Base-by-base conservation (phyloP, 352 stramenopile species). In the Phytophthora hibernalis region DNA sequence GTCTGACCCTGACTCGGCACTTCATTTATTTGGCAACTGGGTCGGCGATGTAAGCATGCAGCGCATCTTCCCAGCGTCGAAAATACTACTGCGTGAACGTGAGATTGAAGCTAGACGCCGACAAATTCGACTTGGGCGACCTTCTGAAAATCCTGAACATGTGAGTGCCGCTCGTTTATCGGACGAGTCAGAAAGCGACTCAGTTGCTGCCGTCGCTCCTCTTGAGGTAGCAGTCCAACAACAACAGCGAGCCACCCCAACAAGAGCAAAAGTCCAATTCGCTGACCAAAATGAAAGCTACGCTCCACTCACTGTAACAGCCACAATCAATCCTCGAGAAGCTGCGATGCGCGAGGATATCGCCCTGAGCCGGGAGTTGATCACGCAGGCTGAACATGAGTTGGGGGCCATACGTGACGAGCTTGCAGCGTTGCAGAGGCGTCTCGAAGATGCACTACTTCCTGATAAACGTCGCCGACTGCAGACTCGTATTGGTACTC, bases 331-430 rank as follows among this genome's bases (percentile, higher is more conserved):
- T 22, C 47, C 67, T 10, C 61, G 55, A 42, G 54, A 69, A 55
- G 51, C 68, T 24, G 70, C 72, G 12, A 79, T 83, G 72, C 55
- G 59, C 6, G 72, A 86, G 20, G 85, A 91, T 66, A 61, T 91
- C 15, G 69, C 65, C 37, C 67, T 89, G 18, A 63, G 72, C 3
- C 76, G 76, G 3, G 83, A 94, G 57, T 72, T 92, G n/a, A 68
- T 92, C 15, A 72, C 77, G 11, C 83, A 91, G 51, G 71, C 80
- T 31, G 80, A 92, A 53, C 74, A 89, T 49, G 83, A 91, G 40
- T 50, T 93, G 38, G 73, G 77, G 1, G 80, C 79, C 1, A 73
- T 93, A 49, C 68, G 77, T 31, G 77, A 91, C 31, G 78, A 90
- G 22, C 76, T 91, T 30, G 68, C 73, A 1, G 69, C 76, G 20